A percentile compares a stretch with the other conserved stretches of the same genome.
These are phyloP conservation scores for Teratosphaeria pseudoeucalypti DNA, from an alignment of 2,329 filamentous ascomycete species.

Conservation along the genomic window DNA sequence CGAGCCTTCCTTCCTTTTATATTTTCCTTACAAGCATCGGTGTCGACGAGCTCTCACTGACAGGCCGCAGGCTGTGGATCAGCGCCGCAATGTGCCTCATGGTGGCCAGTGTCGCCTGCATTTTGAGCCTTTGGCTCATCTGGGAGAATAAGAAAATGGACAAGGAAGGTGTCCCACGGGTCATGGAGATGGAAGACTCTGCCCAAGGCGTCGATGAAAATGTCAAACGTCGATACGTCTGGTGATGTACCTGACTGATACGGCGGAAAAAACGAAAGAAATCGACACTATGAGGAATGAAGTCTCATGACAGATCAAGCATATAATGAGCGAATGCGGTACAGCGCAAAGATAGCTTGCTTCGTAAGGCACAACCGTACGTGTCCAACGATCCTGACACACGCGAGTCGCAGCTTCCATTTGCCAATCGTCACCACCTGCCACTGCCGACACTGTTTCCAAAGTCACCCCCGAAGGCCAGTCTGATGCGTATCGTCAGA, in stretches of 20 bases:
- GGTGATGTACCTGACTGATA: conserved; percentile 4
- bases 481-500: not conserved
- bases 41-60: not conserved
- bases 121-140: conserved; percentile 44
- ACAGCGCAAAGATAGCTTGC: not conserved
- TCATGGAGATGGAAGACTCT: conserved; percentile 15
- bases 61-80: conserved; percentile 38
- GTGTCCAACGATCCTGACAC: not conserved
- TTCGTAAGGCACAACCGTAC: not conserved
- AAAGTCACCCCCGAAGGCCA: not conserved
- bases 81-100: conserved; percentile 54
- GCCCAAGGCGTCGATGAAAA: conserved; percentile 1
- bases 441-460: not conserved
- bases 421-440: not conserved
- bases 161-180: conserved; percentile 25
- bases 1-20: not conserved
- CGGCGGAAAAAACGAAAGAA: not conserved
- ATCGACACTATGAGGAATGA: not conserved
- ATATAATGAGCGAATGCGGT: not conserved
- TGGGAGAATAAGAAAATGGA: conserved; percentile 54
- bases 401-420: not conserved
- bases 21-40: not conserved
- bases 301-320: not conserved
- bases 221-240: conserved; percentile 12
- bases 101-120: conserved; percentile 44